Evolutionary conservation across 495 filamentous ascomycete species (phyloP), one percentile per base, ranked within the genome.

Genomic region (Immersiella caudata): DNA sequence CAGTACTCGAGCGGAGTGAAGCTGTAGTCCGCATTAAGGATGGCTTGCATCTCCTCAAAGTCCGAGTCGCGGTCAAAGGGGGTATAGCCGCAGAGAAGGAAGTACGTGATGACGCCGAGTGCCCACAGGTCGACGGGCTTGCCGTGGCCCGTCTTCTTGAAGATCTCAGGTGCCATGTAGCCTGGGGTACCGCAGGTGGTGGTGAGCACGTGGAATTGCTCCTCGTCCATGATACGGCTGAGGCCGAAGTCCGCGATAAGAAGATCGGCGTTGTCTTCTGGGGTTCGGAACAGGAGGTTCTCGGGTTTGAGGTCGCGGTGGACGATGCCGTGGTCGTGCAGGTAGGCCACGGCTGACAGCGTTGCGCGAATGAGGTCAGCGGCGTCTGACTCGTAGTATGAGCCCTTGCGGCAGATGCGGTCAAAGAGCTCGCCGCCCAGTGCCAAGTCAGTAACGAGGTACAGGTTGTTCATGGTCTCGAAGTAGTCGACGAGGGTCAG

Each of bases 391-490:
- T 99, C 95, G 83, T 94, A 99, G 83, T 99, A 99, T 69, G 89
- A 93, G 70, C 95, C 95, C 83, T 99, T 98, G 64, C 95, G 90
- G 75, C 95, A 99, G 77, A 99, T 99, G 66, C 95, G 93, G 75
- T 99, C 95, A 74, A 99, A 99, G 11, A 99, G 89, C 79, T 99
- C 95, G 60, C 95, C 95, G 65, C 95, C 95, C 24, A 98, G 88
- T 12, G 95, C 95, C 49, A 99, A 91, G 72, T 99, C 95, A 26
- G 96, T 98, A 49, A 99, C 96, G 36, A 99, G 87, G 78, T 99
- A 99, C 60, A 99, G 84, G 77, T 99, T 98, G 79, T 99, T 98
- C 93, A 97, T 95, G 8, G 95, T 99, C 82, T 99, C 95, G 74
- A 99, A 99, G 77, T 99, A 99, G 80, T 99, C 95, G 70, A 98